Percentiles rank a stretch among this genome's conserved stretches.
These are phyloP conservation scores for Thalassiosira gravida DNA, from an alignment of 352 stramenopile species.

Conservation along the genomic window DNA sequence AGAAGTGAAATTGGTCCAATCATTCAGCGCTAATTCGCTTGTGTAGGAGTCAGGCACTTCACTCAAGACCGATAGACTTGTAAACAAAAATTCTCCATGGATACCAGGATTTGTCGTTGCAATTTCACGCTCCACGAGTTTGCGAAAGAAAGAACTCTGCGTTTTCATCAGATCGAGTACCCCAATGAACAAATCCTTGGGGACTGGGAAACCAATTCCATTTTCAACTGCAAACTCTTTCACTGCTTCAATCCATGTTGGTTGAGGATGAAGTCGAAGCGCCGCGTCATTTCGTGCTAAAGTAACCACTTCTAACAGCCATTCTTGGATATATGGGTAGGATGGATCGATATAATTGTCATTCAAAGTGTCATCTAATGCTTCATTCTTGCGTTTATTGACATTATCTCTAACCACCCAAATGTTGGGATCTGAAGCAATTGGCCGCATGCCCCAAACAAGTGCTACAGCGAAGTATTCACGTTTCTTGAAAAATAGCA, in stretches of 20 bases:
- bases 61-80: conserved; percentile 27
- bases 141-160: conserved; percentile 15
- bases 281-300: conserved; percentile 12
- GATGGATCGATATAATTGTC: conserved; percentile 33
- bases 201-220: conserved; percentile 39
- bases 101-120: conserved; percentile 30
- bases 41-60: conserved; percentile 18
- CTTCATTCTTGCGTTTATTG: conserved; percentile 2
- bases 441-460: conserved; percentile 34
- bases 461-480: conserved; percentile 31
- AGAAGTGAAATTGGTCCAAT: conserved; percentile 23
- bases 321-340: conserved; percentile 28
- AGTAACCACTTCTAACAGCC: conserved; percentile 26
- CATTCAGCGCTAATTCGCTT: conserved; percentile 1
- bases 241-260: conserved; percentile 39
- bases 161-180: conserved; percentile 30
- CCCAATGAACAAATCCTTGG: conserved; percentile 40
- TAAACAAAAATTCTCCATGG: conserved; percentile 25
- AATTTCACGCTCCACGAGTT: conserved; percentile 25
- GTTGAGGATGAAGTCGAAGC: conserved; percentile 24
- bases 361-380: background rate
- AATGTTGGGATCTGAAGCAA: conserved; percentile 10
- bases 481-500: no score
- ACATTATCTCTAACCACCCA: conserved; percentile 25
- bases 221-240: conserved; percentile 29